These are phyloP conservation scores for Pythium coloratum DNA, from an alignment of 352 stramenopile genomes.

Conservation along the genomic window DNA sequence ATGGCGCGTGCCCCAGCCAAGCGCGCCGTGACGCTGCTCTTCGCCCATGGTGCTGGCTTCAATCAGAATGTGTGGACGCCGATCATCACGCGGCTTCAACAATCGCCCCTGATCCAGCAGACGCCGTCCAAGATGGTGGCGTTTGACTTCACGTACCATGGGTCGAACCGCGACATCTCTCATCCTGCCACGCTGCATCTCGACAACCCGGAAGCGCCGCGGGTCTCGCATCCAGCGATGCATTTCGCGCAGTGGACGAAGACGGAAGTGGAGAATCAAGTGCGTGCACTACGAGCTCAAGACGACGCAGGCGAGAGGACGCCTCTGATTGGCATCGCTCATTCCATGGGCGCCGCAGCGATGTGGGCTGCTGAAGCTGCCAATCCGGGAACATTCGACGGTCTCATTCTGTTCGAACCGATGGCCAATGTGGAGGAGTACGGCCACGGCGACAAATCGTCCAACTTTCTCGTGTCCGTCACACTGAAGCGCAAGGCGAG, in stretches of 20 bases:
- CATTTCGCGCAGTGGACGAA: constrained; percentile 14
- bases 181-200: constrained; percentile 22
- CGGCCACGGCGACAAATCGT: neutral
- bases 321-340: constrained; percentile 49
- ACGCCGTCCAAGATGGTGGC: constrained; percentile 14
- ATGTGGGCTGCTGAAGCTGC: constrained; percentile 35
- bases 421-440: constrained; percentile 26
- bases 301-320: neutral
- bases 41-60: constrained; percentile 48
- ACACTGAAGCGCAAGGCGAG: constrained; percentile 10
- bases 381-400: constrained; percentile 41
- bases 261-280: constrained; percentile 20
- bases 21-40: constrained; percentile 36
- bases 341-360: constrained; percentile 41
- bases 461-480: constrained; percentile 14
- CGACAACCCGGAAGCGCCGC: constrained; percentile 22
- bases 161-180: constrained; percentile 39
- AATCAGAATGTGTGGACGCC: constrained; percentile 52
- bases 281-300: constrained; percentile 10
- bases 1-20: too few species aligned
- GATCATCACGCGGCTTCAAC: constrained; percentile 38
- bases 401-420: constrained; percentile 47
- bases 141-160: constrained; percentile 48
- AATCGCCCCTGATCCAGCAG: constrained; percentile 1
- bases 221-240: constrained; percentile 42